Evolutionary conservation across 1,284 basidiomycete species (phyloP).

Genomic region (Cryptococcus sp.): DNA sequence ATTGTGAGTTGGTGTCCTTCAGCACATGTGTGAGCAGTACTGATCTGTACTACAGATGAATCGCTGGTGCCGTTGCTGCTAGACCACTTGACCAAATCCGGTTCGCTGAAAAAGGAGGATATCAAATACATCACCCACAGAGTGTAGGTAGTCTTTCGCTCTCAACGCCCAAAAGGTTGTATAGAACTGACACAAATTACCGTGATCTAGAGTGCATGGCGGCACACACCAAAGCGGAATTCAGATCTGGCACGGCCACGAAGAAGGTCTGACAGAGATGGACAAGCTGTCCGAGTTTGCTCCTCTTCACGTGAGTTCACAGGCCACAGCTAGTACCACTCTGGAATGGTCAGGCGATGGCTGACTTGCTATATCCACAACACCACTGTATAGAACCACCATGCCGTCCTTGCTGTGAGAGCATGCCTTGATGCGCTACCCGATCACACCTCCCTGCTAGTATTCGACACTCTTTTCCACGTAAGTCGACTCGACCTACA

Average conservation of each 20-base stretch:
- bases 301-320: constrained; percentile 63
- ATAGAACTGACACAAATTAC: constrained; percentile 1
- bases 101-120: constrained; percentile 37
- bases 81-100: constrained; percentile 36
- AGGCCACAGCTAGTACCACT: neutral
- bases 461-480: constrained; percentile 85
- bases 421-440: constrained; percentile 66
- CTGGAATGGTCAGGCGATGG: neutral
- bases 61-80: constrained; percentile 47
- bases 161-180: neutral
- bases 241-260: constrained; percentile 60
- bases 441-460: constrained; percentile 54
- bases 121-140: constrained; percentile 53
- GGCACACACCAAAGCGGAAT: constrained; percentile 71
- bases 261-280: constrained; percentile 66
- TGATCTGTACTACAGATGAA: constrained; percentile 33
- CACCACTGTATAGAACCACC: constrained; percentile 53
- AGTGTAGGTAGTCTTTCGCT: constrained; percentile 37
- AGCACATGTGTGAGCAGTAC: neutral
- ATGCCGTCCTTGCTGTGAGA: constrained; percentile 56
- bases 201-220: constrained; percentile 69
- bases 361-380: neutral
- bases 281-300: constrained; percentile 75
- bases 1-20: constrained; percentile 11
- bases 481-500: constrained; percentile 23